phyloP scores from a whole-genome alignment of 2,329 filamentous ascomycete species.

The Emergomyces pasteurianus region DNA sequence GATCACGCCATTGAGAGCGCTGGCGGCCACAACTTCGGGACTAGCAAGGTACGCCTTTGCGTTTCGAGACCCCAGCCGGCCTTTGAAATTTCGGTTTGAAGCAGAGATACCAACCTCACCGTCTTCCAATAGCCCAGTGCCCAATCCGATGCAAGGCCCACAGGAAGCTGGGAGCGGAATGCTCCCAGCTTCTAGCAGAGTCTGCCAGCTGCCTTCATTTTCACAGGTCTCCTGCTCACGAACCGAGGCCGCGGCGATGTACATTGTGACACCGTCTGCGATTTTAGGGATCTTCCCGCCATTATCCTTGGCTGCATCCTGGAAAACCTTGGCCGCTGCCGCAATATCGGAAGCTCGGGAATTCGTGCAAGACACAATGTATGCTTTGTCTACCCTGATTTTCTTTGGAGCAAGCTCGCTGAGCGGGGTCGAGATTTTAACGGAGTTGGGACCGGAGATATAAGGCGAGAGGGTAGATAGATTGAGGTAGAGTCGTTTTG shows the following conservation, averaged over 20 bases:
- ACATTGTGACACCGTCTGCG: slow-evolving; percentile 66
- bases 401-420: slow-evolving; percentile 58
- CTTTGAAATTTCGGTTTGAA: slow-evolving; percentile 82
- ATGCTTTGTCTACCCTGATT: slow-evolving; percentile 73
- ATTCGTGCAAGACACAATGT: slow-evolving; percentile 86
- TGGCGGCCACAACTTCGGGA: slow-evolving; percentile 85
- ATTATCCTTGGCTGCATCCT: slow-evolving; percentile 53
- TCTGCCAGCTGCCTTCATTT: slow-evolving; percentile 74
- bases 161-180: slow-evolving; percentile 60
- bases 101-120: slow-evolving; percentile 81
- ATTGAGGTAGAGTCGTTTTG: slow-evolving; percentile 71
- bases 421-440: slow-evolving; percentile 74
- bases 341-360: slow-evolving; percentile 67
- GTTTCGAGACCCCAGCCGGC: slow-evolving; percentile 70
- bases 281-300: slow-evolving; percentile 56
- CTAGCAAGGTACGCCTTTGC: slow-evolving; percentile 78
- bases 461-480: slow-evolving; percentile 74
- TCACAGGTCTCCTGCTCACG: slow-evolving; percentile 68
- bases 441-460: slow-evolving; percentile 78
- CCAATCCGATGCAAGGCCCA: slow-evolving; percentile 77
- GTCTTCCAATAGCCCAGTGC: slow-evolving; percentile 63
- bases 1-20: slow-evolving; percentile 47
- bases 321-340: slow-evolving; percentile 74
- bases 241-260: slow-evolving; percentile 75
- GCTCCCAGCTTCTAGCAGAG: slow-evolving; percentile 68